Evolutionary conservation across 1,139 yeast species (phyloP).

Genomic region (Candida sanyaensis): DNA sequence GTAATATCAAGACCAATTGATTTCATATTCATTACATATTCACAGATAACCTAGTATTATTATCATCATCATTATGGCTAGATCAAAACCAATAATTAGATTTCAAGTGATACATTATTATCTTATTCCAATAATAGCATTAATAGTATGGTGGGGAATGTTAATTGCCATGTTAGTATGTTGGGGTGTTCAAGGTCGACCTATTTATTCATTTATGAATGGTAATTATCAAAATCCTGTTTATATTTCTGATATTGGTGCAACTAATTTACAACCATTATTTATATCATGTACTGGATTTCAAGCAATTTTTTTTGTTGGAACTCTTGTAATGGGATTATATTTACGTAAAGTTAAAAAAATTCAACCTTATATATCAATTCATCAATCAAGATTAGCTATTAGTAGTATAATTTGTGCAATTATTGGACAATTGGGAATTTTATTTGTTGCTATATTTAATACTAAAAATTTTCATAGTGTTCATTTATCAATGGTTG

Average conservation of each 20-base stretch:
- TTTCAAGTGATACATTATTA: constrained; percentile 38
- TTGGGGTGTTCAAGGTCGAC: constrained; percentile 81
- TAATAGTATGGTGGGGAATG: constrained; percentile 45
- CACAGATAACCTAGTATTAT: too few relatives aligned
- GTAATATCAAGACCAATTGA: too few relatives aligned
- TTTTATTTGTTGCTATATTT: constrained; percentile 73
- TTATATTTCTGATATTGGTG: constrained; percentile 83
- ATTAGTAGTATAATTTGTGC: constrained; percentile 55
- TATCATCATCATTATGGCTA: neutral
- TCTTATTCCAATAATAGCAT: constrained; percentile 30
- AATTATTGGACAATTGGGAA: constrained; percentile 72
- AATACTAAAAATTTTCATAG: constrained; percentile 59
- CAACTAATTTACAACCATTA: constrained; percentile 78
- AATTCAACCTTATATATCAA: constrained; percentile 54
- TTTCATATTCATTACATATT: neutral
- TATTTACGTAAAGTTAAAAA: constrained; percentile 40
- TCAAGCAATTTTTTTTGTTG: constrained; percentile 75
- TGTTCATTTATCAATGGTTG: constrained; percentile 73
- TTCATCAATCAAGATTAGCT: constrained; percentile 51
- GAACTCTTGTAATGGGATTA: constrained; percentile 63
- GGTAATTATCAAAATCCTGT: constrained; percentile 52
- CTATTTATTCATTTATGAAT: constrained; percentile 61
- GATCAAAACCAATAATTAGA: constrained; percentile 15
- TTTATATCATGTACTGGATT: constrained; percentile 79
- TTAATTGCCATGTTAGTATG: constrained; percentile 38